Percentiles rank a stretch among this genome's conserved stretches.
These are phyloP conservation scores for Cicer yamashitae DNA, from an alignment of 306 rosid species.

Conservation along the genomic window DNA sequence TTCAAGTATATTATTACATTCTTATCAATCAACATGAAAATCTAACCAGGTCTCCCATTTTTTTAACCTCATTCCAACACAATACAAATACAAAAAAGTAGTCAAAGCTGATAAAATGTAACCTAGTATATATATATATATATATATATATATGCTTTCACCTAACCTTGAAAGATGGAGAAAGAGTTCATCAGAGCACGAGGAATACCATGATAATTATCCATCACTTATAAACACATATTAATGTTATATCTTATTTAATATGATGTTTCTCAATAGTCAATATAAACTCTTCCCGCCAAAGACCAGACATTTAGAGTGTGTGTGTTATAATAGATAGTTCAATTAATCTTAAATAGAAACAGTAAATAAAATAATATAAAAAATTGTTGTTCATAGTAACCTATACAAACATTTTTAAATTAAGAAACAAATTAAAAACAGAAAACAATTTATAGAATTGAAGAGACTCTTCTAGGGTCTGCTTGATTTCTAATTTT, in stretches of 20 bases:
- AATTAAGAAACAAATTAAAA: not conserved
- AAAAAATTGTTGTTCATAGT: too few species aligned
- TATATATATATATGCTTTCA: too few species aligned
- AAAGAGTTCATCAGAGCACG: not conserved
- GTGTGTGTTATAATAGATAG: not conserved
- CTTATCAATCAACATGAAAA: conserved; percentile 9
- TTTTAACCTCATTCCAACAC: conserved; percentile 27
- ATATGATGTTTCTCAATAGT: not conserved
- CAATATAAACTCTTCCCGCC: not conserved
- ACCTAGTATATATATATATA: not conserved
- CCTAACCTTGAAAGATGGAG: not conserved
- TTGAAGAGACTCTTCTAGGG: not conserved
- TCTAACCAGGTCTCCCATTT: conserved; percentile 3
- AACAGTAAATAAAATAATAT: not conserved
- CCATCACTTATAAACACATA: not conserved
- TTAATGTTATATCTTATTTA: not conserved
- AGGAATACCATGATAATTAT: too few species aligned
- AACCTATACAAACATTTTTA: not conserved
- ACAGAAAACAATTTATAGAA: not conserved
- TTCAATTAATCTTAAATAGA: not conserved
- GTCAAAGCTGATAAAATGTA: not conserved
- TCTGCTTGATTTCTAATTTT: not conserved
- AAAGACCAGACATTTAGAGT: too few species aligned
- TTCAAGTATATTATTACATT: not conserved
- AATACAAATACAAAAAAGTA: not conserved